Conservation (phyloP, 345 rosid genomes). For the Syzygium aqueum region DNA sequence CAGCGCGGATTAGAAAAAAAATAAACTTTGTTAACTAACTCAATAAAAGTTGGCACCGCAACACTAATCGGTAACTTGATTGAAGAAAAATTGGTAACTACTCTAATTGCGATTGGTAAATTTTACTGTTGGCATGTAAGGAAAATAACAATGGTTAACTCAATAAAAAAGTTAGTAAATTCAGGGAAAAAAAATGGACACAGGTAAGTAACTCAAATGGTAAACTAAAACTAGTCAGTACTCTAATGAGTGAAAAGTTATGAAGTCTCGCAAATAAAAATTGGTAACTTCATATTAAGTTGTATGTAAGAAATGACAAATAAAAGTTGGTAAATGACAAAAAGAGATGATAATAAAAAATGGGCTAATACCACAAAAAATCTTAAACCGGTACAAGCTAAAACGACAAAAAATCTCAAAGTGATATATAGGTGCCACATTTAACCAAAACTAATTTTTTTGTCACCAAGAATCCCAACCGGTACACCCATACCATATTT, state of each 20-base stretch:
- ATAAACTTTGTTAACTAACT: neutral
- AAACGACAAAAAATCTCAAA: neutral
- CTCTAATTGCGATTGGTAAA: neutral
- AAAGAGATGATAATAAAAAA: no score
- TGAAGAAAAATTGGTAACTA: neutral
- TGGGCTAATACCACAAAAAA: neutral
- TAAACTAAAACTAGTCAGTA: neutral
- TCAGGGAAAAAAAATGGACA: neutral
- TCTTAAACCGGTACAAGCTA: neutral
- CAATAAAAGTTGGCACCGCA: neutral
- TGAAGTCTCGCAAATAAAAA: neutral
- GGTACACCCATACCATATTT: neutral
- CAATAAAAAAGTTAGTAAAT: neutral
- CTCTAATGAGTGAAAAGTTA: neutral
- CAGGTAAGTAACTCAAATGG: neutral
- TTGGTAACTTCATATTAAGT: neutral
- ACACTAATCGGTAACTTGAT: neutral
- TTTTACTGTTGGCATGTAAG: neutral
- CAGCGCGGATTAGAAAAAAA: neutral
- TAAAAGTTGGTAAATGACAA: neutral
- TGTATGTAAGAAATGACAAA: neutral
- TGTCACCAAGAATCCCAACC: neutral
- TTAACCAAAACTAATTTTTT: neutral
- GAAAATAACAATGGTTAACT: neutral
- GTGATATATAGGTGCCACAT: accelerated